Evolutionary conservation across 2,329 filamentous ascomycete species (phyloP).

Genomic region (Coniochaeta sp.): DNA sequence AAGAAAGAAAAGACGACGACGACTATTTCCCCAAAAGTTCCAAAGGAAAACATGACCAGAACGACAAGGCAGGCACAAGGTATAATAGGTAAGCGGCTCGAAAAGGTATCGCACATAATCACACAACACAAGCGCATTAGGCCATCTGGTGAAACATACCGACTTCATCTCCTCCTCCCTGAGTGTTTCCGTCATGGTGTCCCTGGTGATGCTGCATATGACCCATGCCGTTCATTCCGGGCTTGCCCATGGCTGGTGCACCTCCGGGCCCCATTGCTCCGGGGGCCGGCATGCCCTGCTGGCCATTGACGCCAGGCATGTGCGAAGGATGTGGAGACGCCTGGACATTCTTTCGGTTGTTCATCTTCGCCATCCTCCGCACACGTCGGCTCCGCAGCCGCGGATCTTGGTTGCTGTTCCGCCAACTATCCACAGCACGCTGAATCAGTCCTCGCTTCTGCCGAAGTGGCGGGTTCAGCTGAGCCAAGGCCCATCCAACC

Average conservation of each 20-base stretch:
- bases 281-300: conserved; percentile 56
- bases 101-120: conserved; percentile 21
- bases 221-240: conserved; percentile 60
- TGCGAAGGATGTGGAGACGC: conserved; percentile 11
- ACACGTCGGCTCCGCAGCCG: conserved; percentile 85
- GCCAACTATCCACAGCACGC: conserved; percentile 94
- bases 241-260: conserved; percentile 53
- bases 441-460: conserved; percentile 96
- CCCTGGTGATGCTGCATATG: conserved; percentile 68
- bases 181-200: conserved; percentile 58
- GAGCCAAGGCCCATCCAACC: conserved; percentile 97
- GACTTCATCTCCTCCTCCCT: conserved; percentile 73
- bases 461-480: conserved; percentile 82
- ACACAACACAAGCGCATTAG: conserved; percentile 34
- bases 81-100: conserved; percentile 18
- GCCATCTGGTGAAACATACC: conserved; percentile 98
- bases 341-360: conserved; percentile 67
- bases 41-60: conserved; percentile 15
- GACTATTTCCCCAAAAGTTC: conserved; percentile 20
- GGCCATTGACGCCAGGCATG: conserved; percentile 51
- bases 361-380: conserved; percentile 93
- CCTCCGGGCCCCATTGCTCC: conserved; percentile 54
- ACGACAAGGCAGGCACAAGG: conserved; percentile 17
- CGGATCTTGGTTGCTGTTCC: conserved; percentile 97
- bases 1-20: conserved; percentile 12